phyloP scores from a whole-genome alignment of 345 rosid genomes.

The Corchorus capsularis region DNA sequence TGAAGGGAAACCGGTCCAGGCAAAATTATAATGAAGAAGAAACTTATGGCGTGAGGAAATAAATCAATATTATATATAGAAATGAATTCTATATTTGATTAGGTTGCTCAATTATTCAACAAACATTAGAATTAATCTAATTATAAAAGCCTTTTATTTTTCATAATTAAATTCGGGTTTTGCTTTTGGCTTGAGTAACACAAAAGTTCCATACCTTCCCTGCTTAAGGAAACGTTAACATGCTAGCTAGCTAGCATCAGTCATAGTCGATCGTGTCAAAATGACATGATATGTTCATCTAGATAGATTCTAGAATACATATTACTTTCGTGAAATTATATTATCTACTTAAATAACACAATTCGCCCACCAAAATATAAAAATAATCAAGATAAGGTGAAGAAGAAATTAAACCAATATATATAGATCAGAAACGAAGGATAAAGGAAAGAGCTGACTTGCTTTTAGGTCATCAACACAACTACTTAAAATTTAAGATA shows the following conservation, averaged over 20 bases:
- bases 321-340: background rate
- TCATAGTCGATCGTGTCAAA: slow-evolving; percentile 7
- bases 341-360: background rate
- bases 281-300: slow-evolving; percentile 6
- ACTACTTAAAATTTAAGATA: background rate
- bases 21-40: too few species aligned
- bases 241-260: background rate
- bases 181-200: background rate
- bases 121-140: background rate
- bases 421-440: background rate
- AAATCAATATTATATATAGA: background rate
- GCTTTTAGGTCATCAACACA: background rate
- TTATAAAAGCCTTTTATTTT: background rate
- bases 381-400: background rate
- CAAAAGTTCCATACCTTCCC: background rate
- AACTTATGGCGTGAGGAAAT: background rate
- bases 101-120: background rate
- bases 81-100: background rate
- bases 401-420: background rate
- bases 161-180: background rate
- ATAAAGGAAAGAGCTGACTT: background rate
- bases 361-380: background rate
- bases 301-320: background rate
- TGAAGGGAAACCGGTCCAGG: too few species aligned
- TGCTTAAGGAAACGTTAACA: background rate